phyloP scores from a whole-genome alignment of 1,139 yeast genomes.

The Saccharomyces uvarum region DNA sequence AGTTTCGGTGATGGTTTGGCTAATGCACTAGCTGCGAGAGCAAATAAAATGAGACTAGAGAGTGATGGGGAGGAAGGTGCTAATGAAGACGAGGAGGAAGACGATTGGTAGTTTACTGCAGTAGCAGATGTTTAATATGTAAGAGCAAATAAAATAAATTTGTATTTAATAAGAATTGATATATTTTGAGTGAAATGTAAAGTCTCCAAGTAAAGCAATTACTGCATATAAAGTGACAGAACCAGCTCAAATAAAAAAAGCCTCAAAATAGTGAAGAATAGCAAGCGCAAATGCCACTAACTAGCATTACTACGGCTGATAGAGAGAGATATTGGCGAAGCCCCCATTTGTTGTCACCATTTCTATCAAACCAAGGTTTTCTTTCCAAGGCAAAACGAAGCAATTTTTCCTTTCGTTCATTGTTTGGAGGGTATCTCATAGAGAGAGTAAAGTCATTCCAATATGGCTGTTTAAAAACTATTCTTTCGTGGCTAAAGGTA shows the following conservation, averaged over 20 bases:
- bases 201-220: neutral
- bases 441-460: slow-evolving; percentile 55
- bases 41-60: slow-evolving; percentile 65
- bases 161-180: neutral
- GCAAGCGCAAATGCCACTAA: neutral
- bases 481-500: slow-evolving; percentile 69
- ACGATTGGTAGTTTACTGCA: slow-evolving; percentile 38
- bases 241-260: neutral
- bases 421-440: slow-evolving; percentile 66
- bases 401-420: slow-evolving; percentile 33
- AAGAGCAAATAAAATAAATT: neutral
- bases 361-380: slow-evolving; percentile 22
- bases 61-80: slow-evolving; percentile 77
- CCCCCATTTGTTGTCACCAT: slow-evolving; percentile 12
- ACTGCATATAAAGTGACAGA: neutral
- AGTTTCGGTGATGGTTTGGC: slow-evolving; percentile 81
- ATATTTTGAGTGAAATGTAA: neutral
- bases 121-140: neutral
- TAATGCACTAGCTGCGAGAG: slow-evolving; percentile 78
- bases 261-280: neutral
- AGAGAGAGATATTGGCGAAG: neutral
- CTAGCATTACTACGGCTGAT: slow-evolving; percentile 45
- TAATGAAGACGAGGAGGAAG: slow-evolving; percentile 48
- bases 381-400: slow-evolving; percentile 16
- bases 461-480: slow-evolving; percentile 58